Conservation (phyloP, 441 rosid genomes). For the Gossypium laxum region DNA sequence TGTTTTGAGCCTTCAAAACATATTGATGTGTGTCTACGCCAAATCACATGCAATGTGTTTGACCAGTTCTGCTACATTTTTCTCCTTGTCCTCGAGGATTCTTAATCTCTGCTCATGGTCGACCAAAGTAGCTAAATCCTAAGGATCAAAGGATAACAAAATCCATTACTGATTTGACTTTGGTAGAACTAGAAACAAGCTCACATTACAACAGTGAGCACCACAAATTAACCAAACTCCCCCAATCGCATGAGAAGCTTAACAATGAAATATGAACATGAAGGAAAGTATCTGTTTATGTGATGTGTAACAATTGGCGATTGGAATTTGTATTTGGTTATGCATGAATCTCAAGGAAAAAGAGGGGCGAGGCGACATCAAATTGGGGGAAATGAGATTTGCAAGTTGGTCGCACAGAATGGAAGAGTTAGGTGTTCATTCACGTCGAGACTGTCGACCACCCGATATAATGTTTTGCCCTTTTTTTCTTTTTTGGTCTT, state of each 20-base stretch:
- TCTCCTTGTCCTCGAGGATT: not conserved
- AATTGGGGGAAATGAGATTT: not conserved
- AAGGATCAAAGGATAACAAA: not conserved
- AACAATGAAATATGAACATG: not conserved
- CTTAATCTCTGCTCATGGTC: not conserved
- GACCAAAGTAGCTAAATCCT: not conserved
- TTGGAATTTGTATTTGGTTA: not conserved
- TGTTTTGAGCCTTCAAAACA: not conserved
- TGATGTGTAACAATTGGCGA: not conserved
- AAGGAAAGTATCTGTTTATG: not conserved
- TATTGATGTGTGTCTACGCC: not conserved
- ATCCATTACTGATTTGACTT: not conserved
- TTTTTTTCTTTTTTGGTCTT: slow-evolving; percentile 14
- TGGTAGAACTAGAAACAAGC: not conserved
- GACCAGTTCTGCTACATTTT: not conserved
- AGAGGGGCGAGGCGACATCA: not conserved
- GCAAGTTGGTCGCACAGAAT: slow-evolving; percentile 8
- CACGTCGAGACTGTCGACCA: slow-evolving; percentile 36
- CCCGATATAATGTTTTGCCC: slow-evolving; percentile 15
- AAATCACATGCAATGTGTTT: not conserved
- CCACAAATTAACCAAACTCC: not conserved
- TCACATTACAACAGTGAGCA: not conserved
- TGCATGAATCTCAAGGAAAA: slow-evolving; percentile 9
- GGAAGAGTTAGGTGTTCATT: slow-evolving; percentile 1
- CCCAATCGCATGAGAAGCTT: not conserved